Percentiles rank a stretch among this genome's conserved stretches.
phyloP scores from a whole-genome alignment of 345 rosid species.

The Eucalyptus virginea region DNA sequence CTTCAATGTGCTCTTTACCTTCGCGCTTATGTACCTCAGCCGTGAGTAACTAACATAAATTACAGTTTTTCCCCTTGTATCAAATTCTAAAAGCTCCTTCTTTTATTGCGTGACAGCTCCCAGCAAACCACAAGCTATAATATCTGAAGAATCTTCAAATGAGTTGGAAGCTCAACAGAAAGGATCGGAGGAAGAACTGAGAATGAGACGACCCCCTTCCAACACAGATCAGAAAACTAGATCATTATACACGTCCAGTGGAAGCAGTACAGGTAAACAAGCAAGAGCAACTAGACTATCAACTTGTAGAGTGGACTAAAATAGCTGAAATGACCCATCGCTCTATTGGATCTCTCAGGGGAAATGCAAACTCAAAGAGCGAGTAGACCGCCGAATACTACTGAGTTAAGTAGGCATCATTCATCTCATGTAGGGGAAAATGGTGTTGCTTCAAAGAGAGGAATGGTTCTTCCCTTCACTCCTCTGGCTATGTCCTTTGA shows the following conservation, averaged over 20 bases:
- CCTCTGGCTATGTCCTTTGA: slow-evolving; percentile 76
- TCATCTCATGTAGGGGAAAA: slow-evolving; percentile 14
- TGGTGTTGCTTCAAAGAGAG: slow-evolving; percentile 38
- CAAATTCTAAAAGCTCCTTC: neutral
- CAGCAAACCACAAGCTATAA: slow-evolving; percentile 49
- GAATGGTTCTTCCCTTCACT: slow-evolving; percentile 79
- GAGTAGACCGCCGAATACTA: slow-evolving; percentile 3
- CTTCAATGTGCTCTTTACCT: slow-evolving; percentile 65
- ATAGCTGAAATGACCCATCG: neutral
- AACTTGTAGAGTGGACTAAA: neutral
- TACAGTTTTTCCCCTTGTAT: neutral
- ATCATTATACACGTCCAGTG: slow-evolving; percentile 18
- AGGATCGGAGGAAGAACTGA: slow-evolving; percentile 12
- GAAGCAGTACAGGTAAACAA: slow-evolving; percentile 30
- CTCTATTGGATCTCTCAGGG: slow-evolving; percentile 10
- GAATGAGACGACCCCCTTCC: slow-evolving; percentile 5
- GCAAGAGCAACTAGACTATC: neutral
- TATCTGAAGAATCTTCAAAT: slow-evolving; percentile 35
- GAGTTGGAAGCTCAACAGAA: slow-evolving; percentile 16
- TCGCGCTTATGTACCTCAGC: slow-evolving; percentile 50
- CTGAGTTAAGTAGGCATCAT: slow-evolving; percentile 11
- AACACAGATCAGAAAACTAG: slow-evolving; percentile 5
- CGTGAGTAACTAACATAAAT: slow-evolving; percentile 26
- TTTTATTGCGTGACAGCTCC: slow-evolving; percentile 28
- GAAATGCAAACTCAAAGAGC: slow-evolving; percentile 25